Conservation (phyloP, 2,329 filamentous ascomycete genomes). For the Elsinoe perseae region DNA sequence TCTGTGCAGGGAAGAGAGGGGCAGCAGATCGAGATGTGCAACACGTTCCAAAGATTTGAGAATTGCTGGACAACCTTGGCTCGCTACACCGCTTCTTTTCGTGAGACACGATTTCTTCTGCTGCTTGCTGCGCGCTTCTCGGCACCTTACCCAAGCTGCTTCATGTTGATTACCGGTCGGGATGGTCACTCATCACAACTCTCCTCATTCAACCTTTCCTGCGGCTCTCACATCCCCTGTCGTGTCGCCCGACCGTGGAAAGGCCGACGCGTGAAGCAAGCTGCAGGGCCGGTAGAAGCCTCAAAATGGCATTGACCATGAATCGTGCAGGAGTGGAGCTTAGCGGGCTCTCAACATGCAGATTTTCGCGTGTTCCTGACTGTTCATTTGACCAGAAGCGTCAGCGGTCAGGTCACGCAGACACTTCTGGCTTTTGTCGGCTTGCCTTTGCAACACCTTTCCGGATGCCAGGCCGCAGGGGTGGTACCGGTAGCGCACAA, state of each 20-base stretch:
- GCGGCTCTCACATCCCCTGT: background rate
- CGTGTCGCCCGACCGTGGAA: background rate
- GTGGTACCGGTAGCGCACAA: background rate
- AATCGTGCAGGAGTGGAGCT: constrained; percentile 12
- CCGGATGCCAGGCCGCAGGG: constrained; percentile 6
- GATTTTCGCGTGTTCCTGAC: constrained; percentile 10
- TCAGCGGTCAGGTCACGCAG: constrained; percentile 15
- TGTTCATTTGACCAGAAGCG: background rate
- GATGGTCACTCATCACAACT: background rate
- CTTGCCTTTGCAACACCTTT: background rate
- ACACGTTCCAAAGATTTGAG: background rate
- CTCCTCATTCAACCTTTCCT: background rate
- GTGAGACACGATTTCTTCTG: background rate
- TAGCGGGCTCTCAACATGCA: background rate
- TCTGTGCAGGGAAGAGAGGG: background rate
- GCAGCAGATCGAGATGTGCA: background rate
- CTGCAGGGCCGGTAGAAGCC: background rate
- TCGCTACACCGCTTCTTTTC: background rate
- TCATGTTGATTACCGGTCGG: background rate
- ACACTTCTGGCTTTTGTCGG: constrained; percentile 6
- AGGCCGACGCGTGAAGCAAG: background rate
- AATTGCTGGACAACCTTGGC: background rate
- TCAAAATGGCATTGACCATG: constrained; percentile 1
- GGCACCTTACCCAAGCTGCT: background rate
- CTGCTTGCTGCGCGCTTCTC: background rate